A percentile compares a stretch with the other conserved stretches of the same genome.
Conservation (phyloP, 2,329 filamentous ascomycete genomes). For the Chaetomium olivaceum region DNA sequence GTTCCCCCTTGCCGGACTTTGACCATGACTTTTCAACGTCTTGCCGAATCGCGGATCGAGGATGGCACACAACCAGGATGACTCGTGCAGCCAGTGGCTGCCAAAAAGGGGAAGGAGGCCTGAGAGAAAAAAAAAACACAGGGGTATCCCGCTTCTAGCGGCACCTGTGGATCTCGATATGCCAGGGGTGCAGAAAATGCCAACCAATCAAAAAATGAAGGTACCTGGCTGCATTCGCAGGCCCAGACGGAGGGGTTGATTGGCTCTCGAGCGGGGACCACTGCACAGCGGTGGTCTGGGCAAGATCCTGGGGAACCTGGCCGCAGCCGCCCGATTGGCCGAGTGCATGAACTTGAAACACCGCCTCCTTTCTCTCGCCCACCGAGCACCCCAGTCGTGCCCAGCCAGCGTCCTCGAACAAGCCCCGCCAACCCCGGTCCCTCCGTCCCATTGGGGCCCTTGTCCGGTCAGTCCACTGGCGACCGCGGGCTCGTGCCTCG, state of each 20-base stretch:
- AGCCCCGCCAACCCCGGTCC: not conserved
- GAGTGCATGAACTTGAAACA: constrained; percentile 32
- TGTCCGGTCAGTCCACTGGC: constrained; percentile 16
- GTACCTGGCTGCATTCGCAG: constrained; percentile 26
- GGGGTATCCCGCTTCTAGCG: constrained; percentile 10
- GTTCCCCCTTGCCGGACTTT: not conserved
- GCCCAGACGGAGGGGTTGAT: constrained; percentile 21
- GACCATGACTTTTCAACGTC: not conserved
- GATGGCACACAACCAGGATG: not conserved
- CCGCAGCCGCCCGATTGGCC: constrained; percentile 27
- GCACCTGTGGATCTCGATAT: constrained; percentile 8
- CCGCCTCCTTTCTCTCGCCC: constrained; percentile 24
- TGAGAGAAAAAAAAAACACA: constrained; percentile 13
- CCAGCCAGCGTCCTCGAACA: not conserved
- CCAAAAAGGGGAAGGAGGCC: constrained; percentile 18
- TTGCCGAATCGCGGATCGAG: constrained; percentile 15
- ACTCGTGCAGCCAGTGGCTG: not conserved
- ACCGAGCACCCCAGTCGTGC: constrained; percentile 7
- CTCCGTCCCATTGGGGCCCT: constrained; percentile 16
- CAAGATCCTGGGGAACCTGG: constrained; percentile 31
- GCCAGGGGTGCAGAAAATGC: constrained; percentile 18
- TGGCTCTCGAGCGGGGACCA: constrained; percentile 15
- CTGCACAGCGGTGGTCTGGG: constrained; percentile 17
- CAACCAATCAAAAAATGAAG: constrained; percentile 23
- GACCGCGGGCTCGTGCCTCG: constrained; percentile 11